Evolutionary conservation across 257 asterid species (phyloP).

Genomic region (Echium plantagineum): DNA sequence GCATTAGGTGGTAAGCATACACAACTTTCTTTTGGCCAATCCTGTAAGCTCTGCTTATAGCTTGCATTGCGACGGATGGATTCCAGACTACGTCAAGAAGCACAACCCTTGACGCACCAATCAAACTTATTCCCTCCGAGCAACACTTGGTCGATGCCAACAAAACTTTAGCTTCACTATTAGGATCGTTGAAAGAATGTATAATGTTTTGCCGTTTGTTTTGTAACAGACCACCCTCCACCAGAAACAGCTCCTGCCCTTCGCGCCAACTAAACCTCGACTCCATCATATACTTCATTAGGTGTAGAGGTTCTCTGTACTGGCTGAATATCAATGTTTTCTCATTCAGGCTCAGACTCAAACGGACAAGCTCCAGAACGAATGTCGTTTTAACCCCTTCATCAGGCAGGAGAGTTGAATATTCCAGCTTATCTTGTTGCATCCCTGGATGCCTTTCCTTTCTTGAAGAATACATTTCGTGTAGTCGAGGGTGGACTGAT

Average conservation of each 20-base stretch:
- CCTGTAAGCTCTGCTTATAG: slow-evolving; percentile 48
- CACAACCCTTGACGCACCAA: slow-evolving; percentile 51
- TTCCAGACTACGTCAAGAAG: slow-evolving; percentile 53
- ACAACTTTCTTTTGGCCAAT: slow-evolving; percentile 47
- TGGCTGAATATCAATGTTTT: slow-evolving; percentile 48
- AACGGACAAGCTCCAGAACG: no score
- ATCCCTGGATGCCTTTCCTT: slow-evolving; percentile 10
- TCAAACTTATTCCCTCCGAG: slow-evolving; percentile 45
- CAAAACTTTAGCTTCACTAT: slow-evolving; percentile 40
- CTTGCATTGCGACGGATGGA: slow-evolving; percentile 52
- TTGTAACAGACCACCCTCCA: slow-evolving; percentile 39
- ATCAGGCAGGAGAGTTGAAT: slow-evolving; percentile 22
- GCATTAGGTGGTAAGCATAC: slow-evolving; percentile 36
- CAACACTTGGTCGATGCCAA: slow-evolving; percentile 47
- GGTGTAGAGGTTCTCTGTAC: slow-evolving; percentile 21
- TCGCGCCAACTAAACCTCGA: slow-evolving; percentile 29
- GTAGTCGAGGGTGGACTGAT: slow-evolving; percentile 41
- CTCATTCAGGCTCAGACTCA: slow-evolving; percentile 24
- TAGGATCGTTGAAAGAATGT: slow-evolving; percentile 26
- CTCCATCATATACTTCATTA: slow-evolving; percentile 25
- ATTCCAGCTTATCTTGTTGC: slow-evolving; percentile 15
- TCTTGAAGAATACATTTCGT: slow-evolving; percentile 7
- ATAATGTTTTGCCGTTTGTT: slow-evolving; percentile 34
- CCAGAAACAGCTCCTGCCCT: slow-evolving; percentile 34
- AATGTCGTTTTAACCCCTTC: slow-evolving; percentile 43